Evolutionary conservation across 768 basidiomycete species (phyloP), one percentile per base, ranked within the genome.

Genomic region (Boletus rufocinnamomeus): DNA sequence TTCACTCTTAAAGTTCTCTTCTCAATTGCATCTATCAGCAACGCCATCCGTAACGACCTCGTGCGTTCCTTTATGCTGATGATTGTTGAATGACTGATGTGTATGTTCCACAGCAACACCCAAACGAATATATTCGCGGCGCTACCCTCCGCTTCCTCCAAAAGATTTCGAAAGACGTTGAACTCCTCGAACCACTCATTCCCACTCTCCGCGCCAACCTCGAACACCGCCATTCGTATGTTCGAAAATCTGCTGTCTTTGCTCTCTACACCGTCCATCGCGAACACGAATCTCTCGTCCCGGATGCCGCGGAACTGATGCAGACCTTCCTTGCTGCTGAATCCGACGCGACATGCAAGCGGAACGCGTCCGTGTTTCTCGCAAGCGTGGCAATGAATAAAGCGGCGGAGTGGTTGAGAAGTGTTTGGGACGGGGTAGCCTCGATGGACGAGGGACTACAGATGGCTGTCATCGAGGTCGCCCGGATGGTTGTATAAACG

Each of bases 61-160:
- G 94, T 94, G 63, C 63, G 91, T 78, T 19, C 32, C 34, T 34
- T 52, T 28, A 41, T 3, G 34, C 34, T 30, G 38, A 60, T 55
- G n/a, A 11, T n/a, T 13, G 13, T 14, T 16, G 10, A 10, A 27
- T 30, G 35, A 34, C 50, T 56, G 44, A 64, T 19, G 3, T 40
- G 4, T 32, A n/a, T 34, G 1, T 49, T 35, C 25, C 44, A 7
- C 62, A 95, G 91, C 95, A 98, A 95, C 97, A 99, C 69, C 95
- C 96, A 11, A 98, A 99, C 68, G 96, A 99, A 79, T 99, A 98
- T 74, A 98, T 99, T 67, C 91, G 96, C 38, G 97, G 96, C 47
- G 92, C 95, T n/a, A 95, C 93, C 13, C 84, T 98, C 37, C 89
- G 96, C 27, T 96, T 95, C 77, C 82, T 98, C 14, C 93, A 96